These are phyloP conservation scores for Carallia brachiata DNA, from an alignment of 345 rosid genomes.

Conservation along the genomic window DNA sequence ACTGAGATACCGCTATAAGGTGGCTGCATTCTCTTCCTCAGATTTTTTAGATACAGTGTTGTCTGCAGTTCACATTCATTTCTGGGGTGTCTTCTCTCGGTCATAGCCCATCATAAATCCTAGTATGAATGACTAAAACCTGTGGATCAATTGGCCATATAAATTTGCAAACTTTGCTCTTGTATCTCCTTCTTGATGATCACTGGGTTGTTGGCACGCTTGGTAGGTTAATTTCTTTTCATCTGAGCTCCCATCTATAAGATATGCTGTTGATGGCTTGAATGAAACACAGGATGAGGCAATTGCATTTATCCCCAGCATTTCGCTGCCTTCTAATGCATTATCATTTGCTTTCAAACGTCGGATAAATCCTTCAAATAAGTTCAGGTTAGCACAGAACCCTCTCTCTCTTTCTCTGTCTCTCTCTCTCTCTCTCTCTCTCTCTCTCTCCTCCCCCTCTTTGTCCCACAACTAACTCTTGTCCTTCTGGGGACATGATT, in stretches of 20 bases:
- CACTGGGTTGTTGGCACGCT: background rate
- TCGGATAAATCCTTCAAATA: slow-evolving; percentile 67
- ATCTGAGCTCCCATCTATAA: background rate
- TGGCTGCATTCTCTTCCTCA: slow-evolving; percentile 13
- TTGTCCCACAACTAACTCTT: background rate
- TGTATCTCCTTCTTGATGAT: background rate
- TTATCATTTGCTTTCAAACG: slow-evolving; percentile 89
- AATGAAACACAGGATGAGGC: slow-evolving; percentile 69
- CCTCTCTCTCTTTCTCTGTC: background rate
- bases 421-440: no score
- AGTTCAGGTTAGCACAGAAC: slow-evolving; percentile 58
- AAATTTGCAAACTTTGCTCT: background rate
- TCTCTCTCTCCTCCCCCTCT: no score
- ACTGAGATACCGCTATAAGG: slow-evolving; percentile 80
- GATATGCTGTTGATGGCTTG: slow-evolving; percentile 12
- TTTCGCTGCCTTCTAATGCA: slow-evolving; percentile 85
- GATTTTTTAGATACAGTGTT: background rate
- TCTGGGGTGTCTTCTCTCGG: background rate
- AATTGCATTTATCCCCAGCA: slow-evolving; percentile 72
- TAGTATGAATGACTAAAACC: background rate
- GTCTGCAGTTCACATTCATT: slow-evolving; percentile 3
- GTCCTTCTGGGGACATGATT: slow-evolving; percentile 1
- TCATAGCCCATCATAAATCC: background rate
- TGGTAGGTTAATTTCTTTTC: background rate
- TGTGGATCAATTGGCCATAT: background rate